Evolutionary conservation across 768 basidiomycete species (phyloP).

Genomic region (Kwoniella sp.): DNA sequence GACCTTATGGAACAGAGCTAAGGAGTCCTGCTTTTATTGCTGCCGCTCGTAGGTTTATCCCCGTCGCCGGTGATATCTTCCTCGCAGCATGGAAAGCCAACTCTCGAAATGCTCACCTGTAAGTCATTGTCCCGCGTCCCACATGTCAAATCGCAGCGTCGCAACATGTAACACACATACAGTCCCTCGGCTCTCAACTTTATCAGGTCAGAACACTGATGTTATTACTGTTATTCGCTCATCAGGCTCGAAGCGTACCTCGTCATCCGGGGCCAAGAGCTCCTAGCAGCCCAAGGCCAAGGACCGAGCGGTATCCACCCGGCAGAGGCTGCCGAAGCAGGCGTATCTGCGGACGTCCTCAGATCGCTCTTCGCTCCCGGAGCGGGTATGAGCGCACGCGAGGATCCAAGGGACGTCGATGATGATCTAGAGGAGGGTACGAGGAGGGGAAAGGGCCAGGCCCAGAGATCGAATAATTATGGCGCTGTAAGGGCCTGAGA

Average conservation of each 20-base stretch:
- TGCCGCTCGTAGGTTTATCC: constrained; percentile 64
- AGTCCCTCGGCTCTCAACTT: too few species aligned
- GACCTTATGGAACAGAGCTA: neutral
- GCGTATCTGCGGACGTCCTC: constrained; percentile 26
- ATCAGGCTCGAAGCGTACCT: constrained; percentile 74
- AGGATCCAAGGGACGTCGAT: constrained; percentile 3
- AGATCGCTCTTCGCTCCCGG: constrained; percentile 22
- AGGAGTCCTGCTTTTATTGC: neutral
- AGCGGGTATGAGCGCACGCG: constrained; percentile 21
- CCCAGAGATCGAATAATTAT: neutral
- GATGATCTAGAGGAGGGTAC: neutral
- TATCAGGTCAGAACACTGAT: too few species aligned
- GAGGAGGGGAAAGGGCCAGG: neutral
- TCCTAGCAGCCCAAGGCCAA: constrained; percentile 57
- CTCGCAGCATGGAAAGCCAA: constrained; percentile 84
- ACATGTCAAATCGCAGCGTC: neutral
- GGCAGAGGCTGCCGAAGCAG: constrained; percentile 19
- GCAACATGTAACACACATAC: too few species aligned
- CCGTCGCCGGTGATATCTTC: constrained; percentile 73
- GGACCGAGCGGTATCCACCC: constrained; percentile 31
- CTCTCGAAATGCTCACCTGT: constrained; percentile 78
- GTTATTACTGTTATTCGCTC: neutral
- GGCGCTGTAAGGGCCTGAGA: neutral
- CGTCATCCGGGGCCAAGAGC: constrained; percentile 74
- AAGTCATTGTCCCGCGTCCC: constrained; percentile 13